Evolutionary conservation across 2,329 filamentous ascomycete genomes (phyloP), one percentile per base, ranked within the genome.

Genomic region (Leptodontidium sp.): DNA sequence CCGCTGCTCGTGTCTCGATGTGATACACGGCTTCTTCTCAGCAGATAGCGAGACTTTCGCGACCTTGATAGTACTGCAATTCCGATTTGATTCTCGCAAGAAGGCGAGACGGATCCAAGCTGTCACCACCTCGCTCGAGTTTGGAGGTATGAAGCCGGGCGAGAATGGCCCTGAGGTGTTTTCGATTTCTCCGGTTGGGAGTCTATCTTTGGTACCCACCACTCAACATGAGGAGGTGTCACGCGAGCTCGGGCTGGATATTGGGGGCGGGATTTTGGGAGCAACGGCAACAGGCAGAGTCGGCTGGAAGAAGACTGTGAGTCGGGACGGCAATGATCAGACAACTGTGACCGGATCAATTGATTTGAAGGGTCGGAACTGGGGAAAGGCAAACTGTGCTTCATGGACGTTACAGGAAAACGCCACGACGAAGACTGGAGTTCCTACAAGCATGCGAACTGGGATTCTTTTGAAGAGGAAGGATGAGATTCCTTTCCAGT

Each of bases 401-500:
- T 73, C 72, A 1, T 78, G 76, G 76, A 74, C 73, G 1, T 70
- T 78, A 4, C 65, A 71, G 12, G 76, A 78, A 69, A 78, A 78
- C 64, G 15, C 9, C 12, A 70, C 72, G 0, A 68, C 66, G 26
- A 71, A 75, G 58, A 70, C 70, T 5, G 76, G 76, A 0, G 71
- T 78, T 3, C 74, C 76, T 0, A 66, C 66, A 1, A 66, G 65
- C 7, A 59, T 78, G 32, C 68, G 70, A 32, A 73, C 71, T 0
- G 76, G 73, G 0, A 71, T 78, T 6, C 65, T 77, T 24, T 64
- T 78, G 17, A 71, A 71, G 58, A 70, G 75, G n/a, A 64, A 70
- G 14, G 71, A 76, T 24, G 73, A 78, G 1, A 71, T 69, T 14
- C 69, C 71, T 0, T 80, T 80, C 43, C 62, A 75, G 45, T 77